phyloP scores from a whole-genome alignment of 176 grass and related monocot species.

The Canna indica region DNA sequence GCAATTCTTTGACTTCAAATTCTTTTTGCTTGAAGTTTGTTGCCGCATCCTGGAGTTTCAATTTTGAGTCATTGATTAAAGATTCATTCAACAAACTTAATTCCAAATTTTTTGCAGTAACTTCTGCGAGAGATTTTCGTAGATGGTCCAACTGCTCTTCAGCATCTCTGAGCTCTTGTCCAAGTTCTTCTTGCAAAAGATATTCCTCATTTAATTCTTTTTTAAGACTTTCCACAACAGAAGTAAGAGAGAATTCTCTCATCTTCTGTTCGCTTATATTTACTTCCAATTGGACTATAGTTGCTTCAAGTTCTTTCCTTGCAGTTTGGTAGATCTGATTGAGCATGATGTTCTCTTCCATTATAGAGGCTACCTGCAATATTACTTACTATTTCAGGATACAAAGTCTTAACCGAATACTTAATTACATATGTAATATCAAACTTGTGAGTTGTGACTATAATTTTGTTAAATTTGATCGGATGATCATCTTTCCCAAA shows the following conservation, averaged over 20 bases:
- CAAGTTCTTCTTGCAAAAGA: constrained; percentile 69
- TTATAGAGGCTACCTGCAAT: constrained; percentile 46
- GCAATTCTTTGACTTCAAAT: constrained; percentile 32
- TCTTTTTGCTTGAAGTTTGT: constrained; percentile 49
- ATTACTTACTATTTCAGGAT: constrained; percentile 15
- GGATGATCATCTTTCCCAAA: too few relatives aligned
- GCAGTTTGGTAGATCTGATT: constrained; percentile 43
- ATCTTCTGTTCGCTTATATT: constrained; percentile 40
- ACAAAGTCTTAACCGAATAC: background rate
- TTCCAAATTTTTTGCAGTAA: constrained; percentile 58
- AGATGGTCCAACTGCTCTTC: constrained; percentile 77
- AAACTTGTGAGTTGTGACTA: too few relatives aligned
- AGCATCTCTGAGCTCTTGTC: constrained; percentile 51
- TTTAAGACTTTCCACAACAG: constrained; percentile 16
- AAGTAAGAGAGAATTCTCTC: constrained; percentile 14
- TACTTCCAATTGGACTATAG: constrained; percentile 59
- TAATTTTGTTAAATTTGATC: too few relatives aligned
- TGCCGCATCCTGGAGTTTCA: constrained; percentile 44
- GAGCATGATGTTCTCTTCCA: constrained; percentile 62
- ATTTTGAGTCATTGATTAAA: constrained; percentile 57
- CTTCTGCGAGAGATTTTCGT: constrained; percentile 51
- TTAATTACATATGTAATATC: too few relatives aligned
- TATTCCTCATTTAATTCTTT: constrained; percentile 37
- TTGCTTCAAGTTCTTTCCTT: constrained; percentile 63
- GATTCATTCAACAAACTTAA: constrained; percentile 55